Evolutionary conservation across 2,329 filamentous ascomycete genomes (phyloP), one percentile per base, ranked within the genome.

Genomic region (Cladosporium halotolerans): DNA sequence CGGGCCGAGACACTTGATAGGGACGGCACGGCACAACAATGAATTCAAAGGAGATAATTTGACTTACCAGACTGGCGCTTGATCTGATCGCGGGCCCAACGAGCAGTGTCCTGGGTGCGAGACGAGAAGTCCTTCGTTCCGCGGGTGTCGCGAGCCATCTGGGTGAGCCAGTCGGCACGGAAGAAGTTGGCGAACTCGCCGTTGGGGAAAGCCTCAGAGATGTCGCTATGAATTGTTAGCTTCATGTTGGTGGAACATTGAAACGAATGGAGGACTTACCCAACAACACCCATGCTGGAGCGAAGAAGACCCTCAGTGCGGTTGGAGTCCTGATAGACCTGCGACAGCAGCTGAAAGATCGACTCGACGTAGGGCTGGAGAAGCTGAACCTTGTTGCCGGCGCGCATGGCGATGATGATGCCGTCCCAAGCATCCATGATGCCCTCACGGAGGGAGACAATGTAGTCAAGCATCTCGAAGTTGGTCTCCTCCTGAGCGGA

Each of bases 401-500:
- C 74, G 77, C 93, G 95, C 86, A 97, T 90, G 50, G 93, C 90
- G 70, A 92, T 84, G 67, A 99, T 90, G 61, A 96, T 93, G 61
- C 93, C 93, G 65, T 91, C 90, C 91, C 95, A 99, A 33, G 93
- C 93, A 78, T 99, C 93, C 86, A 97, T 96, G 62, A 99, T 97
- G 62, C 92, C 93, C 69, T 99, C 95, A 51, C 93, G 86, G 45
- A 99, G 80, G 16, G 91, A 96, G 59, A 95, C 83, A 62, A 99
- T 86, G 69, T 99, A 99, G 72, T 97, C 92, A 54, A 91, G 85
- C 87, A 97, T 95, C 73, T 99, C 93, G 63, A 91, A 93, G 47
- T 87, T 88, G 55, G 61, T 66, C 61, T 96, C 90, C 28, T 84
- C 79, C 53, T 83, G 83, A 40, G 88, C 82, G 32, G 85, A 88